Percentiles rank a stretch among this genome's conserved stretches.
Conservation (phyloP, 306 rosid species). For the Urtica urens region DNA sequence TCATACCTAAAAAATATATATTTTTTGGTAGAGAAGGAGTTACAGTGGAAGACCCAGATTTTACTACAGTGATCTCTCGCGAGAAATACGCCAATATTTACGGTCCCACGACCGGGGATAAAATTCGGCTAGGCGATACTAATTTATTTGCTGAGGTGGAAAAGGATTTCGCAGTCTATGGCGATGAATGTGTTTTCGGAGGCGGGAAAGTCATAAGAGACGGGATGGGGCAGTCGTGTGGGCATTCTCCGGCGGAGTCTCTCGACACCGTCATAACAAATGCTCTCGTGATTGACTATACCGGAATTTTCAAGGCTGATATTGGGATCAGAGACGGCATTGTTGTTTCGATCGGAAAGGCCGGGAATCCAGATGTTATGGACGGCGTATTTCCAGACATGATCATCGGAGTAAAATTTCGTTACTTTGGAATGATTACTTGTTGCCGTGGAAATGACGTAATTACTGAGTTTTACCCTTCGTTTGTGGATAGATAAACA, state of each 20-base stretch:
- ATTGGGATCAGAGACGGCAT: constrained; percentile 62
- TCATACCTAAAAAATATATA: constrained; percentile 29
- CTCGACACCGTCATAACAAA: constrained; percentile 85
- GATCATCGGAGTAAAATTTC: constrained; percentile 75
- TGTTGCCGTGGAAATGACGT: constrained; percentile 9
- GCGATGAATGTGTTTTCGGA: constrained; percentile 92
- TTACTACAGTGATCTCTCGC: constrained; percentile 38
- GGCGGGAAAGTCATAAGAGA: constrained; percentile 94
- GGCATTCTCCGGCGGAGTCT: constrained; percentile 26
- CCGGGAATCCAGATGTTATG: constrained; percentile 91
- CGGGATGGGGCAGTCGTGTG: constrained; percentile 84
- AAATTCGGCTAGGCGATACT: constrained; percentile 89
- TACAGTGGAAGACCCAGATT: constrained; percentile 35
- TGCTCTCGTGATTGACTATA: constrained; percentile 68
- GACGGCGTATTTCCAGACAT: constrained; percentile 30
- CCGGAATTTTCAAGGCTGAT: constrained; percentile 83
- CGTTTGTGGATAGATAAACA: constrained; percentile 49
- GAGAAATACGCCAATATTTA: constrained; percentile 75
- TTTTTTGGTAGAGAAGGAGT: constrained; percentile 75
- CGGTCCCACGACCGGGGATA: constrained; percentile 87
- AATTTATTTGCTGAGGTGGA: constrained; percentile 76
- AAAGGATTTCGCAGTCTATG: constrained; percentile 57
- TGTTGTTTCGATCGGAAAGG: constrained; percentile 58
- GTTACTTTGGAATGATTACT: constrained; percentile 12
- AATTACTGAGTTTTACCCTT: constrained; percentile 2